Conservation (phyloP, 2,329 filamentous ascomycete species). For the Cladosporium colombiae region DNA sequence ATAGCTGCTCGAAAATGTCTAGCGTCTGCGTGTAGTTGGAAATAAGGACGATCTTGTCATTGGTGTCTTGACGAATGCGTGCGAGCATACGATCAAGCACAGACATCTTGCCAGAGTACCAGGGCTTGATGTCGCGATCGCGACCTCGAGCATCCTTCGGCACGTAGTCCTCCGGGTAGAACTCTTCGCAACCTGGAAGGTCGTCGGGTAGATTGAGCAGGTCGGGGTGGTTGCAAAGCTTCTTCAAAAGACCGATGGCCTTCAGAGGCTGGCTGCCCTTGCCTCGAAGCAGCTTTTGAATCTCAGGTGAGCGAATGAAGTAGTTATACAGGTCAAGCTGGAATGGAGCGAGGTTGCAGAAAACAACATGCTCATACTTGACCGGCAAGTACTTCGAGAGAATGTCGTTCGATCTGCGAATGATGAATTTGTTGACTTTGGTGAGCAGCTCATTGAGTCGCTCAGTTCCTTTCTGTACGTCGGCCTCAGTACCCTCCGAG, state of each 20-base stretch:
- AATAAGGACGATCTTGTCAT: conserved; percentile 98
- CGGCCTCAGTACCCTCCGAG: conserved; percentile 80
- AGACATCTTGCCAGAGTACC: conserved; percentile 98
- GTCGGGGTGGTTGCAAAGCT: conserved; percentile 97
- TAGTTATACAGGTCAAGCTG: conserved; percentile 94
- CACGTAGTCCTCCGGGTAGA: conserved; percentile 83
- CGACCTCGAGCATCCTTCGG: conserved; percentile 84
- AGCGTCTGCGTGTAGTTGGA: conserved; percentile 97
- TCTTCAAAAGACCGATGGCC: conserved; percentile 94
- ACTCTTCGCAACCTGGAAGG: conserved; percentile 79
- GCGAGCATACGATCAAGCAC: conserved; percentile 95
- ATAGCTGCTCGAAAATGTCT: conserved; percentile 90
- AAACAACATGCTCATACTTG: conserved; percentile 99
- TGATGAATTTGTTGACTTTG: conserved; percentile 97
- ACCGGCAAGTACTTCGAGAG: conserved; percentile 95
- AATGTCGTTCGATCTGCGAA: conserved; percentile 95
- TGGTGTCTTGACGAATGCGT: conserved; percentile 90
- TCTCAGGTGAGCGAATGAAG: conserved; percentile 93
- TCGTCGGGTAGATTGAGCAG: conserved; percentile 81
- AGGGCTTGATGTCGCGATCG: conserved; percentile 88
- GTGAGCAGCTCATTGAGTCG: conserved; percentile 76
- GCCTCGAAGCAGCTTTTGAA: conserved; percentile 84
- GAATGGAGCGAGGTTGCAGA: conserved; percentile 92
- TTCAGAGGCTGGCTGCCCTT: conserved; percentile 96
- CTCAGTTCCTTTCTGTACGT: conserved; percentile 80